A percentile compares a stretch with the other conserved stretches of the same genome.
Evolutionary conservation across 2,329 filamentous ascomycete genomes (phyloP).

Genomic region (Neopestalotiopsis clavispora): DNA sequence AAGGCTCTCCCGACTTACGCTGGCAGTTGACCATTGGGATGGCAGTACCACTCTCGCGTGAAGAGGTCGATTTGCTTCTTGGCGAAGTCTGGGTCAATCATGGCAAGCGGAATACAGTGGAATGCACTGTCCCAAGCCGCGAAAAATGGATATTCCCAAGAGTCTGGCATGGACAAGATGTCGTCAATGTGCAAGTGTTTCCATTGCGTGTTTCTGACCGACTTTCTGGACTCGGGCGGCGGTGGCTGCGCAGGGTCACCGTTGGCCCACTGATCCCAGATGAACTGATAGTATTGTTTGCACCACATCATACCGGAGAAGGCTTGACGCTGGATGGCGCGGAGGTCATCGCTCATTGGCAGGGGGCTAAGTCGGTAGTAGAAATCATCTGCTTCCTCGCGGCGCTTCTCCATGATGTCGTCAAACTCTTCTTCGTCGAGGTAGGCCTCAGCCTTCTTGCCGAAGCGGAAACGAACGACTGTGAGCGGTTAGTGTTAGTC

Average conservation of each 20-base stretch:
- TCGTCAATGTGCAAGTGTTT: slow-evolving; percentile 95
- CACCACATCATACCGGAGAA: slow-evolving; percentile 98
- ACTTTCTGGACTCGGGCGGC: slow-evolving; percentile 79
- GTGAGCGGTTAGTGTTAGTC: not conserved
- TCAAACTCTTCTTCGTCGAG: slow-evolving; percentile 94
- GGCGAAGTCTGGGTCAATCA: slow-evolving; percentile 97
- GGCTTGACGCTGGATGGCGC: slow-evolving; percentile 93
- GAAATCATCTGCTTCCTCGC: slow-evolving; percentile 93
- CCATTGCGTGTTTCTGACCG: slow-evolving; percentile 87
- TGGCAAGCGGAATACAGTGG: slow-evolving; percentile 92
- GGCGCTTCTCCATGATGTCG: slow-evolving; percentile 83
- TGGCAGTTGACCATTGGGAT: slow-evolving; percentile 93
- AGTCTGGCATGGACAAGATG: slow-evolving; percentile 96
- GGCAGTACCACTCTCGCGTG: slow-evolving; percentile 98
- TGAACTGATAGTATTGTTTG: slow-evolving; percentile 95
- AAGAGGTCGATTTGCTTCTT: slow-evolving; percentile 98
- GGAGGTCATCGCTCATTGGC: slow-evolving; percentile 90
- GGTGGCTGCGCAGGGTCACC: slow-evolving; percentile 89
- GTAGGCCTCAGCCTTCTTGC: slow-evolving; percentile 75
- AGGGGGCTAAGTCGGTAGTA: slow-evolving; percentile 92
- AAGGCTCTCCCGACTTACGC: slow-evolving; percentile 59
- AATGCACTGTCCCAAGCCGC: slow-evolving; percentile 97
- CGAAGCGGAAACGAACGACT: slow-evolving; percentile 91
- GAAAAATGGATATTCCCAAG: slow-evolving; percentile 98
- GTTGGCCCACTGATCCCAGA: slow-evolving; percentile 98